phyloP scores from a whole-genome alignment of 2,329 filamentous ascomycete species.

The Aspergillus eucalypticola region DNA sequence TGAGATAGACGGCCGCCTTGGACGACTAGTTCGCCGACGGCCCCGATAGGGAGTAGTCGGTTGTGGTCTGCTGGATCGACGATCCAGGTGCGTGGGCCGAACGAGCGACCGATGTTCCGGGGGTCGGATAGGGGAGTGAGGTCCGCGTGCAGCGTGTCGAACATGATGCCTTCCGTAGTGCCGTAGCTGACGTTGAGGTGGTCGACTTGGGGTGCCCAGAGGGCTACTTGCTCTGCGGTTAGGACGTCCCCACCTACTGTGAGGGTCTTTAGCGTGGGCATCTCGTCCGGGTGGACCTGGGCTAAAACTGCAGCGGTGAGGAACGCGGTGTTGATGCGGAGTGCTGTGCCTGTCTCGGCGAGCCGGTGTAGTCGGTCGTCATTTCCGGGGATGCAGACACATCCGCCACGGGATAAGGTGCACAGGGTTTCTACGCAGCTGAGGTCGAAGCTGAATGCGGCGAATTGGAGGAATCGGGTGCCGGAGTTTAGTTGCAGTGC shows the following conservation, averaged over 20 bases:
- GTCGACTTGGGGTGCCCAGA: conserved; percentile 25
- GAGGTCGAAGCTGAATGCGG: not conserved
- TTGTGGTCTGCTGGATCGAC: conserved; percentile 38
- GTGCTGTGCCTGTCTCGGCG: not conserved
- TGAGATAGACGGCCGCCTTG: conserved; percentile 20
- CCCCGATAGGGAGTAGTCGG: conserved; percentile 16
- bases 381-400: not conserved
- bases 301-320: conserved; percentile 58
- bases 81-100: not conserved
- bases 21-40: conserved; percentile 26
- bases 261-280: conserved; percentile 41
- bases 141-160: conserved; percentile 4
- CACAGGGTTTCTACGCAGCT: not conserved
- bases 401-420: not conserved
- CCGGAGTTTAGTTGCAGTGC: not conserved
- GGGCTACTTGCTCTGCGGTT: conserved; percentile 22
- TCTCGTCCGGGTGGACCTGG: conserved; percentile 36
- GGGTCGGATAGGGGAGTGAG: not conserved
- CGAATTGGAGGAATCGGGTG: not conserved
- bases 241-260: conserved; percentile 30
- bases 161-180: conserved; percentile 28
- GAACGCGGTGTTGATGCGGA: conserved; percentile 41
- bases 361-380: not conserved
- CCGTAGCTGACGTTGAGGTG: conserved; percentile 42
- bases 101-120: no score